Percentiles rank a stretch among this genome's conserved stretches.
Conservation (phyloP, 1,139 yeast genomes). For the Saccharomycopsis hybrid region DNA sequence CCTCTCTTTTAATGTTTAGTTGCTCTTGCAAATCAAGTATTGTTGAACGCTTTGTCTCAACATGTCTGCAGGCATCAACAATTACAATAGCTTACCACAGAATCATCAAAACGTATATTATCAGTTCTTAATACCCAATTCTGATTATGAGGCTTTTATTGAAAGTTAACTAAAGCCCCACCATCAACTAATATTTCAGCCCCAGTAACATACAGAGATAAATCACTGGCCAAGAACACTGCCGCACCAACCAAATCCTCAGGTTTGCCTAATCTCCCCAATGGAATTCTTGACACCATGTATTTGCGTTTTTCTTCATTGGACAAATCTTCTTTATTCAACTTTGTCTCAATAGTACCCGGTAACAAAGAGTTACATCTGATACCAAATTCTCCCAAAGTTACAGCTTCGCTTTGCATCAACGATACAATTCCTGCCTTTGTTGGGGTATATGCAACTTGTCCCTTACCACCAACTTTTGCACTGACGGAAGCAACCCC, state of each 20-base stretch:
- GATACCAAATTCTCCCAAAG: constrained; percentile 36
- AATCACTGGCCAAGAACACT: constrained; percentile 40
- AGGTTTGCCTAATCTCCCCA: constrained; percentile 39
- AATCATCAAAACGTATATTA: too few species aligned
- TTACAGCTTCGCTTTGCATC: constrained; percentile 40
- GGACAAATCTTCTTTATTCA: constrained; percentile 35
- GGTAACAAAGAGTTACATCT: constrained; percentile 40
- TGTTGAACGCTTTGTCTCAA: too few species aligned
- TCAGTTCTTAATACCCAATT: too few species aligned
- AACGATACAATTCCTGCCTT: constrained; percentile 41
- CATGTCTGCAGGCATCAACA: too few species aligned
- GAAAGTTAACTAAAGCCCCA: constrained; percentile 40
- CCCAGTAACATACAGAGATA: constrained; percentile 39
- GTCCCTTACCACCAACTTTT: constrained; percentile 35
- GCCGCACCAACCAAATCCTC: constrained; percentile 44
- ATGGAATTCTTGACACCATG: constrained; percentile 39
- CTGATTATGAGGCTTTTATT: too few species aligned
- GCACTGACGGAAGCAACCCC: constrained; percentile 38
- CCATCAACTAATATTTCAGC: constrained; percentile 43
- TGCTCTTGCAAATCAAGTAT: too few species aligned
- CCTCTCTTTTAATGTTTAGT: too few species aligned
- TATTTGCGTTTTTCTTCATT: constrained; percentile 30
- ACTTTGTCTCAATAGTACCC: constrained; percentile 38
- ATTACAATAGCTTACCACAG: too few species aligned
- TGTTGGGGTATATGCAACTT: constrained; percentile 42